These are phyloP conservation scores for Phialophora tarda DNA, from an alignment of 2,329 filamentous ascomycete species.

Conservation along the genomic window DNA sequence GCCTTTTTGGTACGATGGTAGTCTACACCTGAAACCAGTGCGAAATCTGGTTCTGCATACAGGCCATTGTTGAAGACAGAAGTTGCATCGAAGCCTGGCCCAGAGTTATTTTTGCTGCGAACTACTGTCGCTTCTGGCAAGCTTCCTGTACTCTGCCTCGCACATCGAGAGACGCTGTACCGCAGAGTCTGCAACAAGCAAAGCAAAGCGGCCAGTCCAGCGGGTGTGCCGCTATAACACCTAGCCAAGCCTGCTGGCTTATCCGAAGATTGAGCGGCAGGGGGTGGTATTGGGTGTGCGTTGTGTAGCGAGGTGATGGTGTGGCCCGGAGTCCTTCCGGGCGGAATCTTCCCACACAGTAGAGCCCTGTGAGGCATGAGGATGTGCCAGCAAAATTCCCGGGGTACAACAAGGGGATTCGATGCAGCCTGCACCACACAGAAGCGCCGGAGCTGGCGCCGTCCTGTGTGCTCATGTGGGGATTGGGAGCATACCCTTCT, in stretches of 20 bases:
- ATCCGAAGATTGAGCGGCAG: slow-evolving; percentile 1
- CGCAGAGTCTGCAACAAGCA: background rate
- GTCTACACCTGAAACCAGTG: background rate
- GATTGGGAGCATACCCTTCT: background rate
- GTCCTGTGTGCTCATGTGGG: background rate
- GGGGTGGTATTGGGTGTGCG: background rate
- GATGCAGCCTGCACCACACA: slow-evolving; percentile 7
- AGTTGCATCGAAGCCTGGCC: background rate
- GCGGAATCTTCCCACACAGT: slow-evolving; percentile 15
- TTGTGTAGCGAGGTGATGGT: slow-evolving; percentile 5
- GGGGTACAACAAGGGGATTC: slow-evolving; percentile 3
- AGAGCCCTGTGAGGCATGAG: background rate
- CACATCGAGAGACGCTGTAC: background rate
- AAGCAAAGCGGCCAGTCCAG: background rate
- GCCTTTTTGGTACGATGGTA: background rate
- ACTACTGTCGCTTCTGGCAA: background rate
- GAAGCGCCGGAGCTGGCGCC: slow-evolving; percentile 11
- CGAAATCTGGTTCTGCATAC: background rate
- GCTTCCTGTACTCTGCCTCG: background rate
- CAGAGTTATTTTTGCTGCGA: background rate
- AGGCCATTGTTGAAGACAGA: background rate
- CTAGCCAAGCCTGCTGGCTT: slow-evolving; percentile 2
- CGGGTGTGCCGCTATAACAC: background rate
- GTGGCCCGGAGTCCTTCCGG: slow-evolving; percentile 17
- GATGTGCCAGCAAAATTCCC: slow-evolving; percentile 14